Percentiles rank a stretch among this genome's conserved stretches.
Evolutionary conservation across 805 yeast genomes (phyloP).

Genomic region (Yamadazyma phyllophila): DNA sequence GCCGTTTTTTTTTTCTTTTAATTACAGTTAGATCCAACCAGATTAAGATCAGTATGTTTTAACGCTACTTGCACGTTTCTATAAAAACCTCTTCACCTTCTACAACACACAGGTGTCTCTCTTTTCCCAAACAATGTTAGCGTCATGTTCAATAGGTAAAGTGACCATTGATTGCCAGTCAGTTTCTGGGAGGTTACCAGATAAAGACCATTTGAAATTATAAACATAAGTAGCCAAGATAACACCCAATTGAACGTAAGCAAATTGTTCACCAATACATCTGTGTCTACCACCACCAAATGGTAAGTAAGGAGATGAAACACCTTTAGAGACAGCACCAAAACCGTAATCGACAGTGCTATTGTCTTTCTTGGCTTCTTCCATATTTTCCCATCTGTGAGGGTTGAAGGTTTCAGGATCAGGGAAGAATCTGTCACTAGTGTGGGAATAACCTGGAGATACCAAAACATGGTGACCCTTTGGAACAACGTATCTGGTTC

Average conservation of each 20-base stretch:
- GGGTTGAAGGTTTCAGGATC: conserved; percentile 72
- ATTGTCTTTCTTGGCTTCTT: conserved; percentile 29
- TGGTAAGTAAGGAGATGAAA: conserved; percentile 91
- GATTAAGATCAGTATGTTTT: too few relatives aligned
- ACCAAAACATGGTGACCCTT: conserved; percentile 86
- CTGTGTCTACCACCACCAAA: conserved; percentile 99
- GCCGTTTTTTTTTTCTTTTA: conserved; percentile 1
- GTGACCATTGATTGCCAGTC: conserved; percentile 93
- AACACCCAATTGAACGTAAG: conserved; percentile 88
- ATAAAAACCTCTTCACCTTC: background rate
- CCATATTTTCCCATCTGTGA: conserved; percentile 67
- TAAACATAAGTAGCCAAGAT: conserved; percentile 72
- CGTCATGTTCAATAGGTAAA: conserved; percentile 71
- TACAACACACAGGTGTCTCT: conserved; percentile 43
- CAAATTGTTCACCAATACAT: conserved; percentile 99
- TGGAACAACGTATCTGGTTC: conserved; percentile 78
- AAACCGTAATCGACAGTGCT: conserved; percentile 86
- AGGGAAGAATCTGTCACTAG: conserved; percentile 75
- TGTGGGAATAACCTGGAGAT: conserved; percentile 89
- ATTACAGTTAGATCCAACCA: too few relatives aligned
- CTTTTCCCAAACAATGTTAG: conserved; percentile 67
- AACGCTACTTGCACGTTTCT: background rate
- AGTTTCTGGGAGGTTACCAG: conserved; percentile 53
- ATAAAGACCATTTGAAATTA: conserved; percentile 71
- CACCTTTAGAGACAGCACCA: conserved; percentile 95